Percentiles rank a stretch among this genome's conserved stretches.
These are phyloP conservation scores for Pascua guehoae DNA, from an alignment of 1,284 basidiomycete genomes.

Conservation along the genomic window DNA sequence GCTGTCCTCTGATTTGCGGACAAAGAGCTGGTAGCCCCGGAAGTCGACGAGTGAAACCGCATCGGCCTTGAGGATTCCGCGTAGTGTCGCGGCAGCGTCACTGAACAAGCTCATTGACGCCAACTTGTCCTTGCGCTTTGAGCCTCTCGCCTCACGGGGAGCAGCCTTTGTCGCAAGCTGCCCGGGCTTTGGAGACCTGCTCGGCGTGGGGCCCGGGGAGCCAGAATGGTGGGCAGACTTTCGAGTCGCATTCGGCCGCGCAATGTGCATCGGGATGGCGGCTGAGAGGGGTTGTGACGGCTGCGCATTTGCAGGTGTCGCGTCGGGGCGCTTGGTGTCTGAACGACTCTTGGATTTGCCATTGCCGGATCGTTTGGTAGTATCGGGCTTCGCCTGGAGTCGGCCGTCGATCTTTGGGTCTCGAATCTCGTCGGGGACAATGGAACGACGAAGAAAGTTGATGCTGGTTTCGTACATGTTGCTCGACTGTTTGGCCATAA, in stretches of 20 bases:
- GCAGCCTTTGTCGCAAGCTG: constrained; percentile 25
- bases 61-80: constrained; percentile 33
- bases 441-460: constrained; percentile 36
- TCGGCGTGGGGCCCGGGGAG: too few relatives aligned
- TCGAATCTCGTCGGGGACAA: constrained; percentile 23
- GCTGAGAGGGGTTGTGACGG: too few relatives aligned
- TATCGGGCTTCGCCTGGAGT: too few relatives aligned
- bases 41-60: constrained; percentile 33
- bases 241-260: too few relatives aligned
- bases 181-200: neutral
- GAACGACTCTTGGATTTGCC: too few relatives aligned
- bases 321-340: too few relatives aligned
- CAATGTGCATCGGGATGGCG: too few relatives aligned
- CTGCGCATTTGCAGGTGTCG: too few relatives aligned
- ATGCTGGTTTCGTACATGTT: constrained; percentile 39
- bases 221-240: neutral
- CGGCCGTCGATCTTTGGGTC: too few relatives aligned
- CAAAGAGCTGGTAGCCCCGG: constrained; percentile 39
- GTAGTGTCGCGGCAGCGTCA: constrained; percentile 33
- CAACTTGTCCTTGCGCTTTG: constrained; percentile 19
- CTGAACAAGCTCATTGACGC: constrained; percentile 23
- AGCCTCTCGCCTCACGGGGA: constrained; percentile 26
- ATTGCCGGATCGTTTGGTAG: too few relatives aligned
- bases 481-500: constrained; percentile 30
- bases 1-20: constrained; percentile 12